These are phyloP conservation scores for Friedmanniomyces endolithicus DNA, from an alignment of 495 filamentous ascomycete genomes.

Conservation along the genomic window DNA sequence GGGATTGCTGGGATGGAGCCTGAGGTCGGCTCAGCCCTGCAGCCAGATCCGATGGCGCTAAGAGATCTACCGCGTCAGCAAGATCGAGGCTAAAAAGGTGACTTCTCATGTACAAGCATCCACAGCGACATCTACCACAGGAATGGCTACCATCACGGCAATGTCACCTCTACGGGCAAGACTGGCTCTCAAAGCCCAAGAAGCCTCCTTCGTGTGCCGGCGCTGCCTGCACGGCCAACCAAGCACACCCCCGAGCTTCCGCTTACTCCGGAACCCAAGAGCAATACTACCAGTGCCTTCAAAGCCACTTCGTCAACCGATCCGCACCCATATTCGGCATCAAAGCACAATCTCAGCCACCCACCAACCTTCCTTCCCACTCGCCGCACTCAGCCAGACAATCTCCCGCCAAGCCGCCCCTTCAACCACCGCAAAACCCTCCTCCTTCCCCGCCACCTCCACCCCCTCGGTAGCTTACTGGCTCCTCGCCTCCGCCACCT, in stretches of 20 bases:
- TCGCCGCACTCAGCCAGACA: slow-evolving; percentile 18
- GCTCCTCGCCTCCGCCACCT: slow-evolving; percentile 78
- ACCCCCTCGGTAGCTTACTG: slow-evolving; percentile 74
- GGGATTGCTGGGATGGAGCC: too few species aligned
- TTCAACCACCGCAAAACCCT: background rate
- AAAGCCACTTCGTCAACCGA: background rate
- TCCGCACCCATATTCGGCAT: background rate
- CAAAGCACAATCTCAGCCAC: slow-evolving; percentile 1
- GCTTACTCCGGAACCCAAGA: slow-evolving; percentile 15
- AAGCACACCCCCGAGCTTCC: background rate
- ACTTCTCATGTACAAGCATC: too few species aligned
- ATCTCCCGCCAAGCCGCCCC: slow-evolving; percentile 5
- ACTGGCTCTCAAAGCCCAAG: slow-evolving; percentile 29
- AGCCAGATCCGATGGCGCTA: too few species aligned
- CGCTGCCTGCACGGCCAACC: slow-evolving; percentile 41
- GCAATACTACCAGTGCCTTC: slow-evolving; percentile 22
- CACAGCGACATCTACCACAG: too few species aligned
- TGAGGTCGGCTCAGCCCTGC: too few species aligned
- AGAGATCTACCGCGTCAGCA: too few species aligned
- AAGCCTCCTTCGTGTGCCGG: slow-evolving; percentile 48
- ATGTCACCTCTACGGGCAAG: slow-evolving; percentile 11
- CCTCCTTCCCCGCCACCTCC: slow-evolving; percentile 58
- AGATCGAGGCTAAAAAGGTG: too few species aligned
- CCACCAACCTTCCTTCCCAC: slow-evolving; percentile 12
- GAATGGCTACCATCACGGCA: slow-evolving; percentile 1